Evolutionary conservation across 2,329 filamentous ascomycete genomes (phyloP), one percentile per base, ranked within the genome.

Genomic region (Bipolaris bicolor): DNA sequence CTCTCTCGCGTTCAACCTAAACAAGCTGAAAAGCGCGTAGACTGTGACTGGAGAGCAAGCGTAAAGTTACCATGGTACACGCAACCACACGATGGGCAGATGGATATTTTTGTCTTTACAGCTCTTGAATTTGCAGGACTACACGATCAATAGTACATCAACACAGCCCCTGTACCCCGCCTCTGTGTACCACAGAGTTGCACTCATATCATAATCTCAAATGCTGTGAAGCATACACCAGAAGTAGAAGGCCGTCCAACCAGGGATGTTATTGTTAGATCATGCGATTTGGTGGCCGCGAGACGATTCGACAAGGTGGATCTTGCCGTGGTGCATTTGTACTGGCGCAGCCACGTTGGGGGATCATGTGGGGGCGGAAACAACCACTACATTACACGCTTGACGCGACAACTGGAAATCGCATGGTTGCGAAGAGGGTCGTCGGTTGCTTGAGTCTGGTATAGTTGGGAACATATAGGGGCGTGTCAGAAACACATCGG

Each of bases 21-120:
- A n/a, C n/a, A 34, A 26, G 53, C 53, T 50, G 31, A 55, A 46
- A 22, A 45, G 37, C 13, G 37, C 37, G 37, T 18, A 15, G 13
- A 18, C 9, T 18, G 24, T 13, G 16, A 6, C 31, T 5, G 29
- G 11, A n/a, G 16, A n/a, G 22, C 11, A 20, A 36, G 2, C 18
- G 2, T 3, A 44, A n/a, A 16, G 10, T 9, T n/a, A 16, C 16
- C 6, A 6, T n/a, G 34, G 16, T 40, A n/a, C 18, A 5, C 9
- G 16, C 16, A 20, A 29, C 7, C 26, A 29, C 26, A 10, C 9
- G 2, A 29, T 29, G 26, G 26, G 9, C 3, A 10, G 26, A 29
- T 3, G 9, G 26, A 29, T 29, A 29, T 29, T 10, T 29, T 29
- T 29, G 3, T 29, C 9, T 10, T 29, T 29, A 7, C 5, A 29